phyloP scores from a whole-genome alignment of 495 filamentous ascomycete species.

The Lophiotrema nucula region DNA sequence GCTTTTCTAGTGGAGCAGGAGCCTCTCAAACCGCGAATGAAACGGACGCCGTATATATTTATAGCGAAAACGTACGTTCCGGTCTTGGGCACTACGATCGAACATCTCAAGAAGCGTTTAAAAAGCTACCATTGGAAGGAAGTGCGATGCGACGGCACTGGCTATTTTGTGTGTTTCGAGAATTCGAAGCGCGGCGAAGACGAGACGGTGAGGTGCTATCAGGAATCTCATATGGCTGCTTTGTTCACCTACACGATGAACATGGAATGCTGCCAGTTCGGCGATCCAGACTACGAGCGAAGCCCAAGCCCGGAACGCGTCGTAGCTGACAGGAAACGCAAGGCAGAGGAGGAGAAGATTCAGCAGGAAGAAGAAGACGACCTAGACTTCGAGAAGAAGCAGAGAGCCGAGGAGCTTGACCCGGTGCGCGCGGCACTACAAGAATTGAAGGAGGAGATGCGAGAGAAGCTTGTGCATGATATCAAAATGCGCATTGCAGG shows the following conservation, averaged over 20 bases:
- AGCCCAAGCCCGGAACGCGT: conserved; percentile 58
- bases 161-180: conserved; percentile 89
- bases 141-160: conserved; percentile 75
- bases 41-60: conserved; percentile 88
- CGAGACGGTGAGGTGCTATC: conserved; percentile 74
- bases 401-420: conserved; percentile 78
- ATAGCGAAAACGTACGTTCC: conserved; percentile 83
- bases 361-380: conserved; percentile 72
- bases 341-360: conserved; percentile 54
- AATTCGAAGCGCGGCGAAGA: conserved; percentile 70
- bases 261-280: conserved; percentile 77
- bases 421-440: conserved; percentile 79
- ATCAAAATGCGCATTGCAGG: conserved; percentile 80
- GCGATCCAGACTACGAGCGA: conserved; percentile 64
- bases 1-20: conserved; percentile 54
- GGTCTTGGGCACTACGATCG: conserved; percentile 76
- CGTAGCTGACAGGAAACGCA: conserved; percentile 54
- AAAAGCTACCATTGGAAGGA: conserved; percentile 73
- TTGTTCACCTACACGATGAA: conserved; percentile 92
- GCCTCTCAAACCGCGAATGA: conserved; percentile 63
- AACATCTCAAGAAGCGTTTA: conserved; percentile 82
- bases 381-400: conserved; percentile 80
- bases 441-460: conserved; percentile 74
- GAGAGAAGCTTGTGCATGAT: conserved; percentile 78
- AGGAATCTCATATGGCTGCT: conserved; percentile 66